Evolutionary conservation across 2,329 filamentous ascomycete genomes (phyloP), one percentile per base, ranked within the genome.

Genomic region (Calonectria hongkongensis): DNA sequence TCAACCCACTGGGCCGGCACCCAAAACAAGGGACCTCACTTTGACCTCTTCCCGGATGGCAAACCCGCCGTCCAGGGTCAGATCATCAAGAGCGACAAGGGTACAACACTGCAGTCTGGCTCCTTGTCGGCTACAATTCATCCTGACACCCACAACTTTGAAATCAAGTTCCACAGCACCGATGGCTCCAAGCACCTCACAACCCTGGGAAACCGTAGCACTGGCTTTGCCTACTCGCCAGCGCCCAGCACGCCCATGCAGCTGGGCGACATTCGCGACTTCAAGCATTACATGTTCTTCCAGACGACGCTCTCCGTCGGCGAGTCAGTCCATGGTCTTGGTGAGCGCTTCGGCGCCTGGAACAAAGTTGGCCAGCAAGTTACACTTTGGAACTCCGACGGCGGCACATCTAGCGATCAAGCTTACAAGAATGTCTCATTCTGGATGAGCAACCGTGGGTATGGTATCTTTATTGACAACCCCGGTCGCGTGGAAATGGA

Each of bases 281-380:
- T 89, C 74, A 83, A 87, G 68, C 89, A 91, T 79, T 89, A 90
- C 81, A 87, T 90, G 75, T 90, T 91, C 78, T 87, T 88, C 36
- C 89, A 90, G 80, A 90, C 88, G 1, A 87, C 85, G 6, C 84
- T 91, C 2, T 83, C 85, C 3, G 88, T 91, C 0, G 89, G 89
- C 33, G 94, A 95, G 82, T 90, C 91, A 0, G 88, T 95, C 16
- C 93, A 94, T 81, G 94, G 94, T 0, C 87, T 95, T 4, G 94
- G 94, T 1, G 94, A 95, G 83, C 88, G 94, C 16, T 96, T 95
- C 80, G 94, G 94, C 0, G 90, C 92, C 8, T 94, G 94, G 83
- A 93, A 94, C 81, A 95, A 94, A 82, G 91, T 95, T 50, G 94
- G 94, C 15, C 93, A 95, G 82, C 87, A 88, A 15, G 85, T 95